phyloP scores from a whole-genome alignment of 2,329 filamentous ascomycete genomes.

The Cryphonectria parasitica region DNA sequence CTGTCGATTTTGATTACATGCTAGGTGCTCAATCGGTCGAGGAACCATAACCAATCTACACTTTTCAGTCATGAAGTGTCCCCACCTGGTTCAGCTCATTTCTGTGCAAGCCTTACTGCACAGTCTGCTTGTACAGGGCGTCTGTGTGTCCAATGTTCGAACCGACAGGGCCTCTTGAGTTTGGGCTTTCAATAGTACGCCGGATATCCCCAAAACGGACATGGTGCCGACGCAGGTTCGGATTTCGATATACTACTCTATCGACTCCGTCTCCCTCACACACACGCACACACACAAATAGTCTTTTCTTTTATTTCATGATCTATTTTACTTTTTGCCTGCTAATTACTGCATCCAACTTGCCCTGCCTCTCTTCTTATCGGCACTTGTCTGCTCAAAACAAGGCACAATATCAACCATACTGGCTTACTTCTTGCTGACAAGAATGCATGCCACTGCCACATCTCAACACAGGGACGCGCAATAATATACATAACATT shows the following conservation, averaged over 20 bases:
- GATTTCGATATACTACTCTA: background rate
- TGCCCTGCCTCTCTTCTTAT: background rate
- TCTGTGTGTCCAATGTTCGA: conserved; percentile 19
- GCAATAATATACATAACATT: conserved; percentile 18
- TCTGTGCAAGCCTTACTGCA: conserved; percentile 24
- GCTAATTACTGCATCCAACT: background rate
- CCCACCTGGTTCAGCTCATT: conserved; percentile 23
- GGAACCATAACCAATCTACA: background rate
- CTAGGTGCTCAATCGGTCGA: conserved; percentile 13
- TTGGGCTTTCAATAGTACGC: conserved; percentile 7
- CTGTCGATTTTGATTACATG: conserved; percentile 2
- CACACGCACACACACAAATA: too few relatives aligned
- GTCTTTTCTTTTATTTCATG: background rate
- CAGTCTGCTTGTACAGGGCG: conserved; percentile 9
- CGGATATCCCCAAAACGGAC: background rate
- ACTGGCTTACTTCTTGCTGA: background rate
- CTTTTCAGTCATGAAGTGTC: conserved; percentile 13
- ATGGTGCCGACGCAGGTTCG: conserved; percentile 4
- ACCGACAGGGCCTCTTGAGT: conserved; percentile 6
- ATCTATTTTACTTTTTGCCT: background rate
- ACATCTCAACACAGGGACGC: background rate
- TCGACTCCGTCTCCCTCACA: background rate
- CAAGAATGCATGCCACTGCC: conserved; percentile 22
- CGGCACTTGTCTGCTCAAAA: background rate
- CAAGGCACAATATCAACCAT: background rate